These are phyloP conservation scores for Taxillus chinensis DNA, from an alignment of 164 flowering plant species.

Conservation along the genomic window DNA sequence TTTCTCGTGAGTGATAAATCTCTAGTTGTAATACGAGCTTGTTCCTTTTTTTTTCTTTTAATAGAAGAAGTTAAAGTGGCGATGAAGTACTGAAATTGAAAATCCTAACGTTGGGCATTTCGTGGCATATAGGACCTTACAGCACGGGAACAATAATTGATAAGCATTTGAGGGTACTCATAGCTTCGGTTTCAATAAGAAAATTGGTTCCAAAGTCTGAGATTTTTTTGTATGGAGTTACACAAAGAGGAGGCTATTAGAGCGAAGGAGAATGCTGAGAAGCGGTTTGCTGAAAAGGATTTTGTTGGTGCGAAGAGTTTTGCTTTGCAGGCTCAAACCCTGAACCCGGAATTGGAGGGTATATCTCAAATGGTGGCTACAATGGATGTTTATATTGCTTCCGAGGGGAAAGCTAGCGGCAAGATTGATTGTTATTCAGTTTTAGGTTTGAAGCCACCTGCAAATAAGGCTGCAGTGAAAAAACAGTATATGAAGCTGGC, in stretches of 20 bases:
- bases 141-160: slow-evolving; percentile 3
- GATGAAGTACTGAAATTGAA: neutral
- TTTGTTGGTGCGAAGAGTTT: slow-evolving; percentile 46
- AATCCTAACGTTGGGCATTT: neutral
- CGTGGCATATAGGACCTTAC: slow-evolving; percentile 8
- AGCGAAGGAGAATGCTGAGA: slow-evolving; percentile 56
- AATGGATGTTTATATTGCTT: slow-evolving; percentile 54
- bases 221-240: slow-evolving; percentile 39
- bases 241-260: slow-evolving; percentile 53
- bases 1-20: too few relatives aligned
- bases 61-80: neutral
- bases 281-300: slow-evolving; percentile 45
- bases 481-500: slow-evolving; percentile 70
- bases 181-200: slow-evolving; percentile 10
- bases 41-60: too few relatives aligned
- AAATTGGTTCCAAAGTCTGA: slow-evolving; percentile 8
- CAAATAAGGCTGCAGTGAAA: slow-evolving; percentile 42
- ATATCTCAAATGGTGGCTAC: slow-evolving; percentile 74
- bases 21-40: too few relatives aligned
- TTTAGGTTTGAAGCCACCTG: slow-evolving; percentile 58
- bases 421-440: slow-evolving; percentile 56
- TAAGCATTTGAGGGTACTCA: slow-evolving; percentile 9
- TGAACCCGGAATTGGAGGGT: slow-evolving; percentile 62
- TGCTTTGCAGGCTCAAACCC: slow-evolving; percentile 56
- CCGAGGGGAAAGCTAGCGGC: slow-evolving; percentile 39